Conservation (phyloP, 1,284 basidiomycete species). For the Leccinum angustisporum region DNA sequence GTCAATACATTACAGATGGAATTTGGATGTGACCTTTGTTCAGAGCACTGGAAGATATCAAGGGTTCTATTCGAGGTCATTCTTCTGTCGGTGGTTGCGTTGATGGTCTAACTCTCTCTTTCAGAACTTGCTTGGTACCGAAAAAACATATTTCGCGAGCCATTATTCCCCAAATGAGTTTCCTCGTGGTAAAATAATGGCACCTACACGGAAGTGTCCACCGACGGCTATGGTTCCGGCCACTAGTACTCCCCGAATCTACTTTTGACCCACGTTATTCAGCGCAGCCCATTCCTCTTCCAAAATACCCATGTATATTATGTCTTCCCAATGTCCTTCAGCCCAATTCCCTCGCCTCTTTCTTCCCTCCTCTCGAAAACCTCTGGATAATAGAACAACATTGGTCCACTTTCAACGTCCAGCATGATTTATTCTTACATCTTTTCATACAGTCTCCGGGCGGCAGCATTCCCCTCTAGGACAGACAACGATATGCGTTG, state of each 20-base stretch:
- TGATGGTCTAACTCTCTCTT: constrained; percentile 1
- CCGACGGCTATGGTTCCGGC: neutral
- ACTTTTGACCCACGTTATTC: neutral
- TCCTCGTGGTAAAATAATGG: neutral
- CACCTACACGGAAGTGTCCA: neutral
- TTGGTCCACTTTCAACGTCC: neutral
- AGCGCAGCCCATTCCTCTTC: constrained; percentile 15
- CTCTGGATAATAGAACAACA: neutral
- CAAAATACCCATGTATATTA: constrained; percentile 19
- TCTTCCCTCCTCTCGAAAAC: constrained; percentile 18
- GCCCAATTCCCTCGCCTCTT: constrained; percentile 18
- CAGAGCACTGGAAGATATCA: constrained; percentile 80
- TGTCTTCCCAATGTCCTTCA: constrained; percentile 20
- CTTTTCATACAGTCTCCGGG: constrained; percentile 12
- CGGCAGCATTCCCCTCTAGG: constrained; percentile 16
- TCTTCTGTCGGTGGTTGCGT: neutral
- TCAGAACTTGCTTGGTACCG: constrained; percentile 31
- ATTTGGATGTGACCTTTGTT: constrained; percentile 2
- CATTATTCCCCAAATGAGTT: neutral
- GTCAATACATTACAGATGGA: constrained; percentile 26
- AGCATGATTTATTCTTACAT: constrained; percentile 11
- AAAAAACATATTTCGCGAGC: constrained; percentile 26
- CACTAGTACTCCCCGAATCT: neutral
- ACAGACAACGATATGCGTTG: constrained; percentile 19
- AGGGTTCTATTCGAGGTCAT: constrained; percentile 68